Evolutionary conservation across 2,329 filamentous ascomycete species (phyloP), one percentile per base, ranked within the genome.

Genomic region (Paecilomyces dactylethromorphus): DNA sequence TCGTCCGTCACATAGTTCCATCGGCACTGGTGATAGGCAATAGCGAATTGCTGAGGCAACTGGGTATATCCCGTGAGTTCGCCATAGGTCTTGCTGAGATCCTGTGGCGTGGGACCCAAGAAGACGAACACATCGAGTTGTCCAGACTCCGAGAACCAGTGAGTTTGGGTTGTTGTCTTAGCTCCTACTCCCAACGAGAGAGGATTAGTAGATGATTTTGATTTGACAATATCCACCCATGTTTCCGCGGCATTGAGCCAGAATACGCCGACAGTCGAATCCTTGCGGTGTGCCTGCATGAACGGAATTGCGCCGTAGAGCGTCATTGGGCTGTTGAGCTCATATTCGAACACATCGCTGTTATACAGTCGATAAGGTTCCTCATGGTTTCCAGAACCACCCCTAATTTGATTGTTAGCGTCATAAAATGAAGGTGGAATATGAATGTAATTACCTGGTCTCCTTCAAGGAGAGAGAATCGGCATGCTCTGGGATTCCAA

Each of bases 1-100:
- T 97, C 92, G 68, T 97, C 93, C 1, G 91, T 95, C 58, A 97
- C 88, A 72, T 99, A 99, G 78, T 99, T 99, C 94, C 94, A 99
- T 67, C 94, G 89, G 74, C 94, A 97, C 74, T 99, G 94, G 71
- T 99, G 94, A 75, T 97, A 97, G 12, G 86, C 94, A 65, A 99
- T 86, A 1, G 93, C 84, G 68, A 97, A 97, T 63, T 94, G 89
- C 69, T 96, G 92, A 1, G 94, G 94, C 75, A 99, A 84, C 60
- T 92, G 88, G 31, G 92, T 94, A 69, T 87, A 93, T 26, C 94
- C 94, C 8, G 94, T 99, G 53, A 99, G 84, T 72, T 96, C 91
- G 62, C 88, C 87, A 72, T 96, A 99, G 31, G 84, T 86, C 67
- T 87, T 89, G 63, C 88, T 88, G 50, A 99, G 82, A 64, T 95